Conservation (phyloP, 2,329 filamentous ascomycete species). For the Fusarium algeriense region DNA sequence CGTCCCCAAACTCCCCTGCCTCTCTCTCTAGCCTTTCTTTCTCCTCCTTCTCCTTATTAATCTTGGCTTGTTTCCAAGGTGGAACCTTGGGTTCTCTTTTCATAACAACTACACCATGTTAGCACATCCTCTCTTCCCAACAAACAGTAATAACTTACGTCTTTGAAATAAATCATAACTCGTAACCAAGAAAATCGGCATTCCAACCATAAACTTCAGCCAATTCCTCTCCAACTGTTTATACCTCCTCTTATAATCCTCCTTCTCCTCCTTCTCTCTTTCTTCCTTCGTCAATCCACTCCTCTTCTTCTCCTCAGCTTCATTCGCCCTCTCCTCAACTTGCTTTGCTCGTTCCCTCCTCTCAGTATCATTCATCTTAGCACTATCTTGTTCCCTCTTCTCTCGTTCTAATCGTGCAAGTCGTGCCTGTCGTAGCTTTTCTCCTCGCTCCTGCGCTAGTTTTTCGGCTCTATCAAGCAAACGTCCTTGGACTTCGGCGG, state of each 20-base stretch:
- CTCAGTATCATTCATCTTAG: conserved; percentile 19
- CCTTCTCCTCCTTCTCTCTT: conserved; percentile 35
- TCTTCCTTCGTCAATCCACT: conserved; percentile 27
- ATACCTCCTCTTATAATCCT: conserved; percentile 59
- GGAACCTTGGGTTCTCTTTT: conserved; percentile 48
- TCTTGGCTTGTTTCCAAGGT: conserved; percentile 20
- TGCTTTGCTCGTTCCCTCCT: conserved; percentile 17
- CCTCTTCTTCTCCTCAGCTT: not conserved
- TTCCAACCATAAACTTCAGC: conserved; percentile 61
- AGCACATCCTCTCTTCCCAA: not conserved
- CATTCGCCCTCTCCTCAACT: not conserved
- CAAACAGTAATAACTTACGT: conserved; percentile 52
- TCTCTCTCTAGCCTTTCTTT: not conserved
- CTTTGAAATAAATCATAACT: conserved; percentile 67
- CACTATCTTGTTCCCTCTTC: conserved; percentile 17
- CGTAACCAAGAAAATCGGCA: conserved; percentile 67
- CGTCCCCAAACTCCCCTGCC: not conserved
- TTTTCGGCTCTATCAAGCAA: not conserved
- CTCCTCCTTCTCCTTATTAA: conserved; percentile 9
- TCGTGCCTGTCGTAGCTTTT: conserved; percentile 14
- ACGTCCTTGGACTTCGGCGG: not conserved
- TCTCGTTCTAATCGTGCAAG: not conserved
- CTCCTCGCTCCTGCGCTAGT: conserved; percentile 5
- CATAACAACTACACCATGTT: conserved; percentile 46
- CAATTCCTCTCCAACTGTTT: conserved; percentile 60